Conservation (phyloP, 2,329 filamentous ascomycete genomes). For the Septoria petroselini region DNA sequence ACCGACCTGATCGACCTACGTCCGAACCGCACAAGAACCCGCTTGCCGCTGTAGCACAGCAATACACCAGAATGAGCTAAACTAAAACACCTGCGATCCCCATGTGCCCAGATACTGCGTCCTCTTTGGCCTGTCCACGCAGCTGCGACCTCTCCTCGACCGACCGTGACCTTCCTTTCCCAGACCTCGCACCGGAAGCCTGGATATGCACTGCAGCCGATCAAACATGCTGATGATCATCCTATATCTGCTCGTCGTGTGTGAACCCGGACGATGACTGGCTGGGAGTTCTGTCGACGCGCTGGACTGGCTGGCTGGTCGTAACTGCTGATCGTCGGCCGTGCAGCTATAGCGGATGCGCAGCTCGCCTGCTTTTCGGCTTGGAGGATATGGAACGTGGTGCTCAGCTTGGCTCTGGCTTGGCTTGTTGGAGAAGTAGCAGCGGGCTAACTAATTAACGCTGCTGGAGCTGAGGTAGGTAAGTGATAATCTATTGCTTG, state of each 20-base stretch:
- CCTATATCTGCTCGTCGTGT: neutral
- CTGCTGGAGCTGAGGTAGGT: neutral
- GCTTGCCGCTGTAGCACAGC: too few species aligned
- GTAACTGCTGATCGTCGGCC: conserved; percentile 14
- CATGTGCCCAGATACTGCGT: conserved; percentile 22
- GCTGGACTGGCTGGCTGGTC: conserved; percentile 7
- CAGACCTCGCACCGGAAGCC: conserved; percentile 5
- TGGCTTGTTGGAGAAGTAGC: neutral
- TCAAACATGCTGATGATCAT: conserved; percentile 1
- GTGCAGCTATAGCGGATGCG: conserved; percentile 3
- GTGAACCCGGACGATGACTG: conserved; percentile 3
- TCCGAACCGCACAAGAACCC: neutral
- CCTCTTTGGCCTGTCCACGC: conserved; percentile 21
- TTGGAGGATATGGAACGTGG: conserved; percentile 9
- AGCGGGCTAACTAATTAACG: neutral
- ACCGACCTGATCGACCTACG: neutral
- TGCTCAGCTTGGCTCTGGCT: conserved; percentile 3
- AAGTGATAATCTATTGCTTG: too few species aligned
- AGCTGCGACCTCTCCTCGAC: neutral
- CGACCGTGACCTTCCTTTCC: conserved; percentile 19
- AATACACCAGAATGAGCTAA: neutral
- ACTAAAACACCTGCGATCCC: neutral
- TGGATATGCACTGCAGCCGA: neutral
- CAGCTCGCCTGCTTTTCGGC: neutral
- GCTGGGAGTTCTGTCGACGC: conserved; percentile 7